A percentile compares a stretch with the other conserved stretches of the same genome.
Conservation (phyloP, 192 early-diverging fungal genomes). For the Coemansia sp. region DNA sequence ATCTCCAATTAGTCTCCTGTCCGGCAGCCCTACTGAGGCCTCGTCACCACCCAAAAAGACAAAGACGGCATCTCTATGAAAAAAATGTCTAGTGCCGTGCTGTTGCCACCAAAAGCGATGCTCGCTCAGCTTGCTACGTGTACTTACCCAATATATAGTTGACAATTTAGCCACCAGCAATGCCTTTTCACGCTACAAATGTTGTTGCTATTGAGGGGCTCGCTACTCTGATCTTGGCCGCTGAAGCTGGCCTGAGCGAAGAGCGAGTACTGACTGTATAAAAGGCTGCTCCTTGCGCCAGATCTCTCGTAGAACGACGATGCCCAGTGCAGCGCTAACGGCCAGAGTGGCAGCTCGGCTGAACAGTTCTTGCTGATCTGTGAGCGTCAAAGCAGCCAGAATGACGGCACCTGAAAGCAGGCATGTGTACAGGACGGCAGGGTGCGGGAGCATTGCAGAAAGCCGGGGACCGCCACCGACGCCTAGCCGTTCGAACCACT, state of each 20-base stretch:
- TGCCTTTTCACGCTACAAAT: not conserved
- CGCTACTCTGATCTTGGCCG: slow-evolving; percentile 5
- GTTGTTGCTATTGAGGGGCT: not conserved
- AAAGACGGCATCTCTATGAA: slow-evolving; percentile 33
- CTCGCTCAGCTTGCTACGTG: not conserved
- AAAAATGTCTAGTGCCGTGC: not conserved
- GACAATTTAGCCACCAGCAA: not conserved
- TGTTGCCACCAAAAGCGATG: not conserved
- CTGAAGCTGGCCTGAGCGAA: slow-evolving; percentile 13
- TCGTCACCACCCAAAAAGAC: slow-evolving; percentile 50
- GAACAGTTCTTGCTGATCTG: not conserved
- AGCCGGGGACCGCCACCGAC: slow-evolving; percentile 3
- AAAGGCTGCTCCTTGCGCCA: slow-evolving; percentile 38
- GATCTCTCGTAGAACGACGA: slow-evolving; percentile 19
- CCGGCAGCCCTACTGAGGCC: slow-evolving; percentile 14
- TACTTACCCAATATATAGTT: not conserved
- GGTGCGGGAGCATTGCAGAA: slow-evolving; percentile 28
- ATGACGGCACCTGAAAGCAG: slow-evolving; percentile 12
- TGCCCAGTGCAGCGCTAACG: slow-evolving; percentile 14
- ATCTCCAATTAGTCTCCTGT: not conserved
- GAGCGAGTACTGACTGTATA: slow-evolving; percentile 17
- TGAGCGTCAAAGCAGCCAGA: not conserved
- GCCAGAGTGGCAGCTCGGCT: slow-evolving; percentile 10
- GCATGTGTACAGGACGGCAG: slow-evolving; percentile 22
- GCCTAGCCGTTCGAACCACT: slow-evolving; percentile 54